Conservation (phyloP, 169 alveolate genomes). For the Amoebophrya sp. region DNA sequence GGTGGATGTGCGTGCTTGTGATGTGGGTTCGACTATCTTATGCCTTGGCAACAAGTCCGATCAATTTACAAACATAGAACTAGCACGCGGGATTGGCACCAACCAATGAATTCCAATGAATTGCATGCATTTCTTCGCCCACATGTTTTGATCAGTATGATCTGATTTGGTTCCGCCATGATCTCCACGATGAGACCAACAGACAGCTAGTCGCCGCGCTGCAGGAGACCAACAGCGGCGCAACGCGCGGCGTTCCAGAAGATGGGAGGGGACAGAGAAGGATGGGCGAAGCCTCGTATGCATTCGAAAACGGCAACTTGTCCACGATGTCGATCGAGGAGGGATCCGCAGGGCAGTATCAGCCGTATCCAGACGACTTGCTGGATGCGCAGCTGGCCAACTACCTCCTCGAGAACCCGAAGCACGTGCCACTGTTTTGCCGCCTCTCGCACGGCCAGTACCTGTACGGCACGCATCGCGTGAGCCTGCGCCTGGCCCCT, state of each 20-base stretch:
- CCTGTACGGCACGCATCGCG: neutral
- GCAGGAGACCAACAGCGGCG: neutral
- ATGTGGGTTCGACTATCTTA: too few relatives aligned
- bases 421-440: neutral
- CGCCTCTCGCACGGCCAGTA: neutral
- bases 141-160: too few relatives aligned
- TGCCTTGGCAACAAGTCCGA: too few relatives aligned
- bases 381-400: neutral
- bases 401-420: neutral
- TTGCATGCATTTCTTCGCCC: too few relatives aligned
- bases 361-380: neutral
- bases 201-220: too few relatives aligned
- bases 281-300: neutral
- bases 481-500: neutral
- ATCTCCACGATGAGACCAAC: too few relatives aligned
- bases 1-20: too few relatives aligned
- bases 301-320: neutral
- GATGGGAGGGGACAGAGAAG: neutral
- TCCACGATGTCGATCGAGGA: neutral
- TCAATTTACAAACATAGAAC: too few relatives aligned
- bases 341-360: neutral
- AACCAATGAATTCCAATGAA: too few relatives aligned
- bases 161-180: too few relatives aligned
- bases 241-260: neutral
- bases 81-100: too few relatives aligned